Evolutionary conservation across 2,329 filamentous ascomycete species (phyloP), one percentile per base, ranked within the genome.

Genomic region (Trichoderma pleuroti): DNA sequence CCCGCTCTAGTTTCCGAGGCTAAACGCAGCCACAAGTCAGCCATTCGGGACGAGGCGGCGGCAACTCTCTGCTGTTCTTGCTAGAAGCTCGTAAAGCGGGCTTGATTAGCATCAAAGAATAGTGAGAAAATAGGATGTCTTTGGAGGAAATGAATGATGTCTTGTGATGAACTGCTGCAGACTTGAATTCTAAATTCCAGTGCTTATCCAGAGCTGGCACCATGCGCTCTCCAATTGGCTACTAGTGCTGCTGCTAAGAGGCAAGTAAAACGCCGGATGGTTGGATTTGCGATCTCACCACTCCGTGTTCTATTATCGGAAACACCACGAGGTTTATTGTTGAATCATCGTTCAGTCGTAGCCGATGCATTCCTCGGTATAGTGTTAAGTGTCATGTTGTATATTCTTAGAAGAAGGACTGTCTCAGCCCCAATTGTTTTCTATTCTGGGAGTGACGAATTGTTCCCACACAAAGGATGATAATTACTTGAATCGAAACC

Each of bases 181-280:
- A 2, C 32, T 26, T 7, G 34, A n/a, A 46, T 30, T 14, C 36
- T 62, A 61, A 39, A 26, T 39, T 16, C 16, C 30, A 46, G 34
- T 42, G 36, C 34, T 42, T 62, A 42, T 62, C 24, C 18, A n/a
- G 24, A 42, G 24, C 9, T 42, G 34, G 21, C 12, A n/a, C 21
- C 14, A 9, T 3, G 11, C 11, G 16, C 26, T 52, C 26, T 14
- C 39, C 39, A 14, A 63, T 57, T 57, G 34, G 26, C 14, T 32
- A 8, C 64, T 59, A 57, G 52, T 46, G 34, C 7, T 16, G 21
- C n/a, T 42, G 46, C 46, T 42, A 42, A 57, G 24, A 24, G 11
- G 52, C 30, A 57, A 59, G 24, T 67, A 56, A 67, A 67, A 42
- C 54, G 24, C 63, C 49, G 63, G 62, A 64, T 28, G 21, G 46